A percentile compares a stretch with the other conserved stretches of the same genome.
Conservation (phyloP, 768 basidiomycete species). For the Calocybe cyanea region DNA sequence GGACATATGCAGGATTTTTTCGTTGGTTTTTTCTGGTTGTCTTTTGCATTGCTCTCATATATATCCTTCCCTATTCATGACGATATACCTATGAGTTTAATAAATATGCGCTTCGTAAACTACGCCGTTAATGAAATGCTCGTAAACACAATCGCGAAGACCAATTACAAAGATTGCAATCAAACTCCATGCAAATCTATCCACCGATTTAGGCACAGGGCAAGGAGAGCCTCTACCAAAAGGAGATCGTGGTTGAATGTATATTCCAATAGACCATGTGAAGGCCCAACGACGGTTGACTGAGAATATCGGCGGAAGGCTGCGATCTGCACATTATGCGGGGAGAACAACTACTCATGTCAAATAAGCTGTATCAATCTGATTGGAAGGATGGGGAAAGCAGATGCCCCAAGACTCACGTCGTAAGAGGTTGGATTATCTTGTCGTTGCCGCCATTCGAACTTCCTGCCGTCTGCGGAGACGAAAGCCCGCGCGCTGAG, state of each 20-base stretch:
- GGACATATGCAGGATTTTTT: constrained; percentile 9
- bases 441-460: constrained; percentile 61
- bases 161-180: constrained; percentile 4
- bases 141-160: constrained; percentile 10
- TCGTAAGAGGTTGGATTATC: constrained; percentile 55
- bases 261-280: constrained; percentile 62
- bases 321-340: constrained; percentile 49
- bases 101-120: constrained; percentile 18
- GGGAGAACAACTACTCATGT: constrained; percentile 51
- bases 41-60: constrained; percentile 19
- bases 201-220: constrained; percentile 74
- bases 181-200: constrained; percentile 56
- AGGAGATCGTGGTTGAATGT: constrained; percentile 58
- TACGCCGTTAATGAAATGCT: constrained; percentile 15
- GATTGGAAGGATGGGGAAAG: constrained; percentile 2
- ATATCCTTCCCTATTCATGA: constrained; percentile 19
- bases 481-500: constrained; percentile 58
- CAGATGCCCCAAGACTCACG: constrained; percentile 44
- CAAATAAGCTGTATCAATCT: neutral
- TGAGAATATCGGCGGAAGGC: constrained; percentile 52
- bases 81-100: constrained; percentile 19
- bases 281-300: constrained; percentile 56
- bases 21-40: constrained; percentile 16
- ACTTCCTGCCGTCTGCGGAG: constrained; percentile 51
- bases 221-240: constrained; percentile 58